Base-by-base conservation (phyloP, 2,329 filamentous ascomycete species). In the Trichoderma sp. region DNA sequence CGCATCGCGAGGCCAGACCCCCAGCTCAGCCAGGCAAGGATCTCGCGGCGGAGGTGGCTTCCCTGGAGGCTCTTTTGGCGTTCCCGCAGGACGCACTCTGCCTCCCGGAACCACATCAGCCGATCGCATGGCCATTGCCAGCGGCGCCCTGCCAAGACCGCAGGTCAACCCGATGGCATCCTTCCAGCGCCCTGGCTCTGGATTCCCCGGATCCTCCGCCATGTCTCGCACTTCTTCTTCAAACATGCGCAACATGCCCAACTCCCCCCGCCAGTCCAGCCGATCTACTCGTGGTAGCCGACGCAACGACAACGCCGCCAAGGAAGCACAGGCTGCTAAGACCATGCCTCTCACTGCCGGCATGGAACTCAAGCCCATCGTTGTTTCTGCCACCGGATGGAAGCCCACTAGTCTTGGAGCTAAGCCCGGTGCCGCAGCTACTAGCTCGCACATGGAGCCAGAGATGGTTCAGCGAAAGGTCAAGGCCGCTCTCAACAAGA, bases 401-500 rank as follows among this genome's bases (percentile, higher is more conserved):
- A 97, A 97, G 83, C 93, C 96, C 31, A 89, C 85, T 66, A 96
- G 91, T 75, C 71, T 96, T 63, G 85, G 83, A 64, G 82, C 80
- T 73, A 79, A 79, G 71, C n/a, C 47, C n/a, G 21, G 73, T 52
- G 27, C 52, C 6, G 52, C 35, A 29, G 31, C 49, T 56, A 76
- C 77, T 49, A 71, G 81, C 72, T 81, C 43, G 83, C 86, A 92
- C 75, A 88, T 98, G 83, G 89, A 96, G 73, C 95, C 96, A 29
- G 93, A 95, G 75, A 89, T 96, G 85, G 96, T 99, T 70, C 96
- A 99, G 84, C 91, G 95, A 75, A 99, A 99, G 90, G 96, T 99
- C 79, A 99, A 99, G 90, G 92, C 94, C 72, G 92, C 92, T 71
- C 85, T 99, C 76, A 99, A 99, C 89, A 99, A 99, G 91, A 98